Base-by-base conservation (phyloP, 257 asterid species). In the Hygrophila difformis region DNA sequence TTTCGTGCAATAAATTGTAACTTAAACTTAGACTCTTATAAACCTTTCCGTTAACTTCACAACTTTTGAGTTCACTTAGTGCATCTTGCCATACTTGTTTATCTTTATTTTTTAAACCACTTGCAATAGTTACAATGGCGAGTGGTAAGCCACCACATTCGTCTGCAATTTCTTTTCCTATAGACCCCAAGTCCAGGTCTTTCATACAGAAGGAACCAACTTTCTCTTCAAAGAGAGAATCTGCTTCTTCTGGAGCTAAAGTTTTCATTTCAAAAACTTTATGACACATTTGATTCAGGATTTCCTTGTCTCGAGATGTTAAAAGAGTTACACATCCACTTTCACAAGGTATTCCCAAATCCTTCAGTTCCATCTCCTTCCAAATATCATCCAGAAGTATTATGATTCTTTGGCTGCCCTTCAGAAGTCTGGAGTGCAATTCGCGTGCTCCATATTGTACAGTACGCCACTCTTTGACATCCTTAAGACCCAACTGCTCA, bases 351-450 rank as follows among this genome's bases (percentile, higher is more conserved):
- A 60, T 51, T 28, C 65, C 61, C 8, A 67, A 9, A 13, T 13
- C 19, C 2, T n/a, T 23, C n/a, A 61, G 21, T 21, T 56, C 34
- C 8, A 67, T 6, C 29, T 17, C 8, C 38, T 44, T 33, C 68
- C 69, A 67, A n/a, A 67, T 20, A 29, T 66, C 64, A 31, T 62
- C 74, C 20, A 67, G 13, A 18, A 67, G 38, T 34, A 67, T 45
- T n/a, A 67, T 59, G 40, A 47, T 39, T 0, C 16, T 52, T 6
- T 33, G 51, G 16, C 3, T 3, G 12, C 13, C 18, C 21, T 5
- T 5, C 10, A 8, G 12, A 14, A 45, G 22, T 28, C 52, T 47
- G 10, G 52, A 6, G 2, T 5, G 13, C 28, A 47, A 31, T 47
- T n/a, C 1, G 2, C 7, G 39, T 47, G 59, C 59, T 24, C 50